These are phyloP conservation scores for Globisporangium heterothallicum DNA, from an alignment of 352 stramenopile genomes.

Conservation along the genomic window DNA sequence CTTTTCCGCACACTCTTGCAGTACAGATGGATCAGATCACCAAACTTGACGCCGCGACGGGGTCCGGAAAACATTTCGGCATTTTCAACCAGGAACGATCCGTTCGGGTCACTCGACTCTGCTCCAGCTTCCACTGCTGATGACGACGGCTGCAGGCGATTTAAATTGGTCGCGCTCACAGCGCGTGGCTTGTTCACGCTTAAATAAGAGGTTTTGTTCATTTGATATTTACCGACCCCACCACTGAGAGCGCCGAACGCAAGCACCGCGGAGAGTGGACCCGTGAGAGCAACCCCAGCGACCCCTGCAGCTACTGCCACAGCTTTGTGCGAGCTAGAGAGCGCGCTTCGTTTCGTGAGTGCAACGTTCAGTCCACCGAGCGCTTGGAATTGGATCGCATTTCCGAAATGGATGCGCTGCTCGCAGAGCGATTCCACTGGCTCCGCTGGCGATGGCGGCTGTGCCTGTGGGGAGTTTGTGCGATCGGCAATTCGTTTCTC, in stretches of 20 bases:
- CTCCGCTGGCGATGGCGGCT: constrained; percentile 2
- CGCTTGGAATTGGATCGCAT: constrained; percentile 33
- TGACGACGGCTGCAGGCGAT: background rate
- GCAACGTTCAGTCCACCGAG: constrained; percentile 45
- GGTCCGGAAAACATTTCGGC: constrained; percentile 47
- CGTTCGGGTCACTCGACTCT: constrained; percentile 13
- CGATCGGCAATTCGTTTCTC: background rate
- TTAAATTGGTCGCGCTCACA: constrained; percentile 3
- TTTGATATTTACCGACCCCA: constrained; percentile 56
- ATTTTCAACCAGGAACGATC: constrained; percentile 51
- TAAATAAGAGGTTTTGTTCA: constrained; percentile 58
- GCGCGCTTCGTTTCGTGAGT: constrained; percentile 44
- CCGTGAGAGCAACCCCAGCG: constrained; percentile 45
- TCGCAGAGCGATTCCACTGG: constrained; percentile 27
- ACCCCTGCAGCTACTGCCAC: constrained; percentile 45
- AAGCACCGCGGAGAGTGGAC: constrained; percentile 45
- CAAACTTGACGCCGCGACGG: constrained; percentile 36
- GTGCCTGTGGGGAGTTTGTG: background rate
- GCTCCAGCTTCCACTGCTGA: background rate
- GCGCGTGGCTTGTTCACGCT: constrained; percentile 30
- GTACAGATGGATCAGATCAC: constrained; percentile 50
- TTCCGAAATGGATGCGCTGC: constrained; percentile 36
- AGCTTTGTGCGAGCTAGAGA: constrained; percentile 49
- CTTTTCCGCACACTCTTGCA: constrained; percentile 37
- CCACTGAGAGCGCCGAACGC: constrained; percentile 45